A percentile compares a stretch with the other conserved stretches of the same genome.
Conservation (phyloP, 202 grass and related monocot species). For the Elaeis oleifera region DNA sequence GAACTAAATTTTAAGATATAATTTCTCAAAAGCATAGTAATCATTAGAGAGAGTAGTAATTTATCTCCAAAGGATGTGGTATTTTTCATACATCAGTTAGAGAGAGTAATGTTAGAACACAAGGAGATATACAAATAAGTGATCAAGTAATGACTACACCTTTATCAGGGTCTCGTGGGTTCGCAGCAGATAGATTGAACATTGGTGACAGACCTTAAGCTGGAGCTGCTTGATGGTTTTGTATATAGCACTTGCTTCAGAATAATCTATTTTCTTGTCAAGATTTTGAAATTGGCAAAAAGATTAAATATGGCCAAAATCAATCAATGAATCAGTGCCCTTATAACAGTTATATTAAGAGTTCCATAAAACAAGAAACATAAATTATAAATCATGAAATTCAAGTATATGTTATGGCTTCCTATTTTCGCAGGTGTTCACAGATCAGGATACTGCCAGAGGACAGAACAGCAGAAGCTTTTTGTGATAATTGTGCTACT, state of each 20-base stretch:
- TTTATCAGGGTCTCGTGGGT: slow-evolving; percentile 71
- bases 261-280: slow-evolving; percentile 52
- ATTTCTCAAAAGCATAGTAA: too few species aligned
- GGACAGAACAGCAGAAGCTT: slow-evolving; percentile 45
- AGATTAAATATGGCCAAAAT: background rate
- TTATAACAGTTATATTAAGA: too few species aligned
- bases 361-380: too few species aligned
- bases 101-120: background rate
- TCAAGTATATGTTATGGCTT: too few species aligned
- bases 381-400: too few species aligned
- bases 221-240: slow-evolving; percentile 55
- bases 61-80: too few species aligned
- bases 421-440: background rate
- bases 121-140: background rate
- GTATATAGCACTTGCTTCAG: slow-evolving; percentile 54
- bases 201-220: slow-evolving; percentile 54
- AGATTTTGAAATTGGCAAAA: slow-evolving; percentile 23
- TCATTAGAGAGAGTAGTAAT: too few species aligned
- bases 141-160: slow-evolving; percentile 34
- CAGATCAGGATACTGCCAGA: slow-evolving; percentile 64
- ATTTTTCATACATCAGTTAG: background rate
- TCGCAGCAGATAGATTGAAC: slow-evolving; percentile 57
- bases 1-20: too few species aligned
- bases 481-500: slow-evolving; percentile 38
- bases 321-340: background rate